phyloP scores from a whole-genome alignment of 352 stramenopile species.

The Phytopythium cucurbitacearum region DNA sequence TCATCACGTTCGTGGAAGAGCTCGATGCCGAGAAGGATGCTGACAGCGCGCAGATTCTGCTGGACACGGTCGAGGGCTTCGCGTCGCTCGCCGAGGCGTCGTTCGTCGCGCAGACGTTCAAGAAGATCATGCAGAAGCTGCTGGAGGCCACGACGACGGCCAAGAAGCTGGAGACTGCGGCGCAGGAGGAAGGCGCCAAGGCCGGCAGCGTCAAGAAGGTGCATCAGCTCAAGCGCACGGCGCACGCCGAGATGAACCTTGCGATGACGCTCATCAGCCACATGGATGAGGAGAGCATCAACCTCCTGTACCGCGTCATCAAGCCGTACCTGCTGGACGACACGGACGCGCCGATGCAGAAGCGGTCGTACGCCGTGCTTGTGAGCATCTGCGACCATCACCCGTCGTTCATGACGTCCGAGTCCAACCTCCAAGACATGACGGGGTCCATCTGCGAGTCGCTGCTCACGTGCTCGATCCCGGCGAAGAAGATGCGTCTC shows the following conservation, averaged over 20 bases:
- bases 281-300: constrained; percentile 74
- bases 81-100: constrained; percentile 62
- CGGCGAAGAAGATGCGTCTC: constrained; percentile 94
- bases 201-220: constrained; percentile 34
- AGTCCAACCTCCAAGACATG: constrained; percentile 89
- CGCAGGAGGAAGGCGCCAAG: constrained; percentile 22
- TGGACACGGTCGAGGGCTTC: constrained; percentile 83
- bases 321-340: constrained; percentile 88
- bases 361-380: constrained; percentile 83
- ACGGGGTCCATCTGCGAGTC: constrained; percentile 92
- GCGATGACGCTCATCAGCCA: constrained; percentile 71
- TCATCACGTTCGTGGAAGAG: constrained; percentile 84
- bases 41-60: constrained; percentile 59
- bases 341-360: constrained; percentile 83
- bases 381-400: constrained; percentile 86
- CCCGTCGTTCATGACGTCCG: constrained; percentile 65
- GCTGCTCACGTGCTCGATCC: constrained; percentile 92
- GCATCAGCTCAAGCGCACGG: constrained; percentile 50
- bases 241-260: constrained; percentile 76
- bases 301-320: constrained; percentile 84
- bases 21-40: constrained; percentile 73
- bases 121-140: constrained; percentile 88
- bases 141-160: constrained; percentile 78
- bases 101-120: constrained; percentile 72
- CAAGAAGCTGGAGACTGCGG: constrained; percentile 47